Conservation (phyloP, 345 rosid species). For the Sapria himalayana region DNA sequence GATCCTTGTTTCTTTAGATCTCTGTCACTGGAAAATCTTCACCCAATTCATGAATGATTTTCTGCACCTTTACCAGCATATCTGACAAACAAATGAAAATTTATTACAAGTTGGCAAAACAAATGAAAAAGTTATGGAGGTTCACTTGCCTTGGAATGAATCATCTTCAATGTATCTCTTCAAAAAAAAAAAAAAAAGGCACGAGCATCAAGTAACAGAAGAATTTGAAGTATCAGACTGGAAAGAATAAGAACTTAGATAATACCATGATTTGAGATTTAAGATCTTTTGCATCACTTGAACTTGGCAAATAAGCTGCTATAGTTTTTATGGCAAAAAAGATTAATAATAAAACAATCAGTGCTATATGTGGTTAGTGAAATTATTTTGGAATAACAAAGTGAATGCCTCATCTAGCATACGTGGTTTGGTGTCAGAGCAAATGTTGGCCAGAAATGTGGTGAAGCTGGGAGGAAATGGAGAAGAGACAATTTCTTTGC, state of each 20-base stretch:
- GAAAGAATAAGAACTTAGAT: conserved; percentile 1
- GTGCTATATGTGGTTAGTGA: too few species aligned
- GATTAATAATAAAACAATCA: conserved; percentile 7
- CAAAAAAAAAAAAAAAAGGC: conserved; percentile 11
- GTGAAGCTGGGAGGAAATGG: conserved; percentile 66
- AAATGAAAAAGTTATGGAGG: not conserved
- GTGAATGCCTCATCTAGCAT: conserved; percentile 5
- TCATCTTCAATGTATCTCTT: conserved; percentile 77
- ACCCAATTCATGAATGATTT: conserved; percentile 37
- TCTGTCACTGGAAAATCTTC: too few species aligned
- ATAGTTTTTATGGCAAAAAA: conserved; percentile 8
- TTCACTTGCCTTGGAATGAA: conserved; percentile 48
- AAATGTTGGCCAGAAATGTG: conserved; percentile 40
- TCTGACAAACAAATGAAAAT: conserved; percentile 16
- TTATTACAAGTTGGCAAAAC: conserved; percentile 3
- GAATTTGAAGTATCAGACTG: conserved; percentile 6
- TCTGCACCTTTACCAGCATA: conserved; percentile 54
- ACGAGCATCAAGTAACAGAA: conserved; percentile 1
- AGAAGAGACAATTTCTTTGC: conserved; percentile 10
- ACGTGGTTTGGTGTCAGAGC: conserved; percentile 32
- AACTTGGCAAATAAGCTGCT: conserved; percentile 17
- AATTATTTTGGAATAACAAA: conserved; percentile 2
- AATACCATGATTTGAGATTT: conserved; percentile 61
- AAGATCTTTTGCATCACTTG: conserved; percentile 23
- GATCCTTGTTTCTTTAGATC: too few species aligned